These are phyloP conservation scores for Wickerhamiella dianesei DNA, from an alignment of 805 yeast species.

Conservation along the genomic window DNA sequence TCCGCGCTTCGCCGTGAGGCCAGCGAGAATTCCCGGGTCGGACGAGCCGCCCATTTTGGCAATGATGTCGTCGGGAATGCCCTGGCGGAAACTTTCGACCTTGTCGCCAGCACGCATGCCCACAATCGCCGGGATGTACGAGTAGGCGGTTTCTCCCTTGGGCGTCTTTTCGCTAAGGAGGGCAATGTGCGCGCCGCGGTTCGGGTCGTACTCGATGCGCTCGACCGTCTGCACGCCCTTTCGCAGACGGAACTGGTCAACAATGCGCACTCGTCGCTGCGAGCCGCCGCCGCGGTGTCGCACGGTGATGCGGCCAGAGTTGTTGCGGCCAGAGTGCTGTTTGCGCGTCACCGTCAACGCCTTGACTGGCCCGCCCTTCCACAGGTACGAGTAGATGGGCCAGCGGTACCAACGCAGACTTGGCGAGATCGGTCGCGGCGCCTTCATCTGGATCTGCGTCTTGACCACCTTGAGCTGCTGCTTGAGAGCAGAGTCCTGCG, in stretches of 20 bases:
- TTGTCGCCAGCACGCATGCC: conserved; percentile 88
- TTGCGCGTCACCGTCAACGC: conserved; percentile 61
- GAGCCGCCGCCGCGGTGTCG: conserved; percentile 98
- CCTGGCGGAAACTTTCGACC: conserved; percentile 80
- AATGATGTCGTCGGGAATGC: conserved; percentile 63
- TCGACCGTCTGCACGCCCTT: conserved; percentile 67
- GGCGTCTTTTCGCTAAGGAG: conserved; percentile 34
- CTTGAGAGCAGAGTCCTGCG: conserved; percentile 57
- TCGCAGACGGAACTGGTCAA: conserved; percentile 57
- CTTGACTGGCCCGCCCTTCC: conserved; percentile 70
- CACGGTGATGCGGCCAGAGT: conserved; percentile 75
- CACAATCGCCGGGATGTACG: conserved; percentile 81
- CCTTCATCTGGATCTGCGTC: conserved; percentile 57
- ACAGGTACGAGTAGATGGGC: conserved; percentile 76
- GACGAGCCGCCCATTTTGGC: conserved; percentile 79
- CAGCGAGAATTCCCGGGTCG: conserved; percentile 81
- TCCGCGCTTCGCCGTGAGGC: conserved; percentile 81
- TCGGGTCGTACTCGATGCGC: conserved; percentile 92
- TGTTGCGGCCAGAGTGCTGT: conserved; percentile 76
- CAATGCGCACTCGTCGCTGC: conserved; percentile 68
- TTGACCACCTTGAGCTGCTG: conserved; percentile 62
- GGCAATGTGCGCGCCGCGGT: conserved; percentile 87
- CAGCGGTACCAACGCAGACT: conserved; percentile 78
- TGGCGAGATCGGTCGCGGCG: conserved; percentile 70
- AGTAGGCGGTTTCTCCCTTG: conserved; percentile 41